Percentiles rank a stretch among this genome's conserved stretches.
Evolutionary conservation across 2,329 filamentous ascomycete genomes (phyloP).

Genomic region (Aureobasidium subglaciale): DNA sequence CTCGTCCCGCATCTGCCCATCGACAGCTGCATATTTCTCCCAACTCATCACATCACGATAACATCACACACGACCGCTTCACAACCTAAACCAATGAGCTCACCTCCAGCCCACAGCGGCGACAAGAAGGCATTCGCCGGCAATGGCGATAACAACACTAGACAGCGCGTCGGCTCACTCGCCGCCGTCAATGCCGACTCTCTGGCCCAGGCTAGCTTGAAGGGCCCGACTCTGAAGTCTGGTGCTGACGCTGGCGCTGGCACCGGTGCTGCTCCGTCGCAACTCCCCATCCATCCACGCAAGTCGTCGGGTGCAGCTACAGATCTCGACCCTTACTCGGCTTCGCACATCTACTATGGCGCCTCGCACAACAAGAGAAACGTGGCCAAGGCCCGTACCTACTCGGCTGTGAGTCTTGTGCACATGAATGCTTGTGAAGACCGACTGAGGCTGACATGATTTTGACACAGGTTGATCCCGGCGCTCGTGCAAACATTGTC

Average conservation of each 20-base stretch:
- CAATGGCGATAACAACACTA: background rate
- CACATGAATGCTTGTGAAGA: background rate
- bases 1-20: conserved; percentile 7
- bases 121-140: background rate
- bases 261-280: background rate
- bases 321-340: conserved; percentile 49
- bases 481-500: conserved; percentile 15
- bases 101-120: background rate
- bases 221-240: background rate
- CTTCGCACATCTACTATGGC: conserved; percentile 55
- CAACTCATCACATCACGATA: background rate
- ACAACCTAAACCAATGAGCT: conserved; percentile 5
- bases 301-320: conserved; percentile 18
- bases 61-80: background rate
- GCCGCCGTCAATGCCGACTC: conserved; percentile 8
- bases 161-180: conserved; percentile 5
- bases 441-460: conserved; percentile 10
- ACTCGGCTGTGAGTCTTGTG: conserved; percentile 45
- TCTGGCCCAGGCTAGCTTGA: background rate
- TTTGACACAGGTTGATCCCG: conserved; percentile 19
- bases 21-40: conserved; percentile 11
- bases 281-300: background rate
- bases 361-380: conserved; percentile 42
- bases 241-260: too few relatives aligned
- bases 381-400: conserved; percentile 44